Evolutionary conservation across 345 rosid species (phyloP).

Genomic region (Melaleuca alternifolia): DNA sequence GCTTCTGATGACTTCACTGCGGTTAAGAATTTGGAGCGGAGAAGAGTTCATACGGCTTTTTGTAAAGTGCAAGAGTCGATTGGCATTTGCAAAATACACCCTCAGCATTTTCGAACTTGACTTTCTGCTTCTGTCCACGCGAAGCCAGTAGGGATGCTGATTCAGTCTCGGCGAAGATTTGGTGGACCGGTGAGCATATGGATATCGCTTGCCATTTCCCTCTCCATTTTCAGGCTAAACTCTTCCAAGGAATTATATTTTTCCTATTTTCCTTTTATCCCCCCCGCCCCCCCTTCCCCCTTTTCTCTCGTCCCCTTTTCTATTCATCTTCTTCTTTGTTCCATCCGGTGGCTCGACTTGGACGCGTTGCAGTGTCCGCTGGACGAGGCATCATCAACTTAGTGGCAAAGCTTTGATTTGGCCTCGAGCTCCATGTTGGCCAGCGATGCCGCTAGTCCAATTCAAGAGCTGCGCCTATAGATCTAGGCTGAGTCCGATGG

Average conservation of each 20-base stretch:
- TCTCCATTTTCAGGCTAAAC: too few species aligned
- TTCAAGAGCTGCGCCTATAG: neutral
- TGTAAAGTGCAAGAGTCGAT: neutral
- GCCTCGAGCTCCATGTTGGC: neutral
- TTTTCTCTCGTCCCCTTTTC: too few species aligned
- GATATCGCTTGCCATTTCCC: too few species aligned
- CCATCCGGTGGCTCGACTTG: neutral
- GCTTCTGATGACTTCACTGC: too few species aligned
- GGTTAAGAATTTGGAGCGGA: too few species aligned
- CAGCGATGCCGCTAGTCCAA: neutral
- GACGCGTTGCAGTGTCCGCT: neutral
- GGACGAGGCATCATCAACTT: neutral
- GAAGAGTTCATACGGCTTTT: too few species aligned
- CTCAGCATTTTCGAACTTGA: neutral
- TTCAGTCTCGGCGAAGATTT: neutral
- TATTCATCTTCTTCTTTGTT: neutral
- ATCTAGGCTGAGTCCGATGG: neutral
- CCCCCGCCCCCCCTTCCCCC: fast-evolving
- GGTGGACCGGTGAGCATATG: too few species aligned
- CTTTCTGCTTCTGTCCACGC: too few species aligned
- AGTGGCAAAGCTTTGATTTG: neutral
- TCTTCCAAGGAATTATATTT: too few species aligned
- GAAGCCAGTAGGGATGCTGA: too few species aligned
- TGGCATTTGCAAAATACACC: neutral
- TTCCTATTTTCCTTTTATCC: neutral